Percentiles rank a stretch among this genome's conserved stretches.
These are phyloP conservation scores for Casuarina equisetifolia DNA, from an alignment of 306 rosid species.

Conservation along the genomic window DNA sequence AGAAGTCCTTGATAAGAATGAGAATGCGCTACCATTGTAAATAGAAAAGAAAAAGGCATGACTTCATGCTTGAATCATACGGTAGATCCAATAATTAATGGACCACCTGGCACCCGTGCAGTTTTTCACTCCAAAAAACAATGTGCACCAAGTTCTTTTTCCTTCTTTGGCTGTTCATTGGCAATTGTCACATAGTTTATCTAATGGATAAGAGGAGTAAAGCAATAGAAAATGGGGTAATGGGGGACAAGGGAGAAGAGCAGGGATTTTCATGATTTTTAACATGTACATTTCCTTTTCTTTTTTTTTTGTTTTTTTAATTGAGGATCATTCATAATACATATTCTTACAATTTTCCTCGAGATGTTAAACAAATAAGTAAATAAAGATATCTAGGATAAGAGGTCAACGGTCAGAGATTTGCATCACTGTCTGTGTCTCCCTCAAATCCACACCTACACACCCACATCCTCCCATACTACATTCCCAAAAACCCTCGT, in stretches of 20 bases:
- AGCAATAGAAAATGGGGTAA: slow-evolving; percentile 1
- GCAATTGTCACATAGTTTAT: not conserved
- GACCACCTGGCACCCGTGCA: not conserved
- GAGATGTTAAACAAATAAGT: slow-evolving; percentile 64
- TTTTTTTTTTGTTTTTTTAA: not conserved
- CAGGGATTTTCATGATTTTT: not conserved
- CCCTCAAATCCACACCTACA: slow-evolving; percentile 40
- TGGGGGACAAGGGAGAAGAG: slow-evolving; percentile 15
- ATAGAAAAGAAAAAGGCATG: not conserved
- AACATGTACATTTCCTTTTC: not conserved
- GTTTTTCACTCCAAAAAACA: not conserved
- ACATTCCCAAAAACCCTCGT: slow-evolving; percentile 74
- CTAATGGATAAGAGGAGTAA: no score
- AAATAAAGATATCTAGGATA: slow-evolving; percentile 13
- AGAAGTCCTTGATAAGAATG: not conserved
- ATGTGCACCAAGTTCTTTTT: not conserved
- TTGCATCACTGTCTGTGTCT: slow-evolving; percentile 63
- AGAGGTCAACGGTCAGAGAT: slow-evolving; percentile 85
- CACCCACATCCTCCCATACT: slow-evolving; percentile 29
- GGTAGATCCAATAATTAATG: not conserved
- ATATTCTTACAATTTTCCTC: slow-evolving; percentile 32
- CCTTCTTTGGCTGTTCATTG: not conserved
- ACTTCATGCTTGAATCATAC: not conserved
- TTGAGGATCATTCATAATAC: not conserved
- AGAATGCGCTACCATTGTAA: not conserved